These are phyloP conservation scores for Pseudogymnoascus sp. DNA, from an alignment of 2,329 filamentous ascomycete genomes.

Conservation along the genomic window DNA sequence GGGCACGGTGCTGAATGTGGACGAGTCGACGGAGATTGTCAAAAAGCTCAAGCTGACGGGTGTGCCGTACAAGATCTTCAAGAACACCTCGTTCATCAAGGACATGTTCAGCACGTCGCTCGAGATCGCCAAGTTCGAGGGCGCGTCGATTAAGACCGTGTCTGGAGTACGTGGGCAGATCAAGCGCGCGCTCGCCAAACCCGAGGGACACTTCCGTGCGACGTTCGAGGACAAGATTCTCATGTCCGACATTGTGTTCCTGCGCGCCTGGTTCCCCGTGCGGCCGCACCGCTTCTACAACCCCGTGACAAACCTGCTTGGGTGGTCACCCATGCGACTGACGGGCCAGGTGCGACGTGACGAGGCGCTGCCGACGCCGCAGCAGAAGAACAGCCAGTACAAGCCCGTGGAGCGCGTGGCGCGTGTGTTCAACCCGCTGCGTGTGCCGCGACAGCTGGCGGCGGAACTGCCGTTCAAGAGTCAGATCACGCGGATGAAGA, in stretches of 20 bases:
- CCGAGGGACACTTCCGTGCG: conserved; percentile 90
- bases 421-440: conserved; percentile 68
- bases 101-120: conserved; percentile 94
- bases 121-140: conserved; percentile 97
- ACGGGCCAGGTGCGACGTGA: conserved; percentile 84
- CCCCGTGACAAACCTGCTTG: conserved; percentile 84
- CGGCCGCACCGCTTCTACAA: conserved; percentile 96
- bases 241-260: conserved; percentile 91
- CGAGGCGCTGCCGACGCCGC: conserved; percentile 66
- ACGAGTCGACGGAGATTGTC: conserved; percentile 94
- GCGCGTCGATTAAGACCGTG: conserved; percentile 89
- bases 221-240: conserved; percentile 99
- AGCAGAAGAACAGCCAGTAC: conserved; percentile 80
- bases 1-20: conserved; percentile 86
- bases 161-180: conserved; percentile 94
- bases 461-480: conserved; percentile 85
- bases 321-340: conserved; percentile 86
- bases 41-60: conserved; percentile 98
- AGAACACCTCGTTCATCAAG: conserved; percentile 97
- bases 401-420: conserved; percentile 56
- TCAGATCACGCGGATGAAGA: conserved; percentile 75
- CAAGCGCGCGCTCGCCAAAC: conserved; percentile 87
- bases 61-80: conserved; percentile 93
- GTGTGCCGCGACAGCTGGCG: conserved; percentile 70
- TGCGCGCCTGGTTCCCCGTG: conserved; percentile 94